phyloP scores from a whole-genome alignment of 108 stramenopile genomes.

The Nitzschia sp. region DNA sequence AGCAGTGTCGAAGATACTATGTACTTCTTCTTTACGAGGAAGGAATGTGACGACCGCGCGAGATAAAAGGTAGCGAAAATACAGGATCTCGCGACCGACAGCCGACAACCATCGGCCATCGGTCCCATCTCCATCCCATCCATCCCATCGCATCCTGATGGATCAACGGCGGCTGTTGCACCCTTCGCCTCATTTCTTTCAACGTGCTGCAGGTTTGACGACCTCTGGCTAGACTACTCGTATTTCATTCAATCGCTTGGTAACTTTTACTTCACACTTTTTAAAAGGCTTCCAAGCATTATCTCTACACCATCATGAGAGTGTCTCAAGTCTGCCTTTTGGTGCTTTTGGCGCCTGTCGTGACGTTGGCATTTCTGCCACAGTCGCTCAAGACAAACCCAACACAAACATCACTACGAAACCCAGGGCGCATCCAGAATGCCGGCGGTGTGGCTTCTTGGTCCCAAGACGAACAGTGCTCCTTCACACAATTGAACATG shows the following conservation, averaged over 20 bases:
- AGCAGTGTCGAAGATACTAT: too few relatives aligned
- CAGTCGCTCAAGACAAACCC: conserved; percentile 15
- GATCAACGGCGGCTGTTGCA: too few relatives aligned
- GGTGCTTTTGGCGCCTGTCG: conserved; percentile 1
- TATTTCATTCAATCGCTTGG: neutral
- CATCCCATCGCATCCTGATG: too few relatives aligned
- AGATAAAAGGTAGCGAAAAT: too few relatives aligned
- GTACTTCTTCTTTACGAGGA: too few relatives aligned
- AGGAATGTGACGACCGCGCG: too few relatives aligned
- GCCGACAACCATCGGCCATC: too few relatives aligned
- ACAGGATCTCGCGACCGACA: too few relatives aligned
- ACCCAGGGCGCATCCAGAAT: neutral
- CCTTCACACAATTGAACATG: conserved; percentile 34
- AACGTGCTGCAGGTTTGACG: neutral
- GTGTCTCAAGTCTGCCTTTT: neutral
- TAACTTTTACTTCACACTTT: neutral
- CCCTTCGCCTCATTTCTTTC: neutral
- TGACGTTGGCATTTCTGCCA: conserved; percentile 10
- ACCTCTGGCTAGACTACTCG: neutral
- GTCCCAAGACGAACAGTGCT: conserved; percentile 20
- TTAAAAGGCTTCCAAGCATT: neutral
- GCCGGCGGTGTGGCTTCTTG: neutral
- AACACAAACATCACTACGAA: neutral
- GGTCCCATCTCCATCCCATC: too few relatives aligned
- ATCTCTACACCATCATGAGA: conserved; percentile 8